Evolutionary conservation across 2,329 filamentous ascomycete genomes (phyloP).

Genomic region (Colletotrichum chrysophilum): DNA sequence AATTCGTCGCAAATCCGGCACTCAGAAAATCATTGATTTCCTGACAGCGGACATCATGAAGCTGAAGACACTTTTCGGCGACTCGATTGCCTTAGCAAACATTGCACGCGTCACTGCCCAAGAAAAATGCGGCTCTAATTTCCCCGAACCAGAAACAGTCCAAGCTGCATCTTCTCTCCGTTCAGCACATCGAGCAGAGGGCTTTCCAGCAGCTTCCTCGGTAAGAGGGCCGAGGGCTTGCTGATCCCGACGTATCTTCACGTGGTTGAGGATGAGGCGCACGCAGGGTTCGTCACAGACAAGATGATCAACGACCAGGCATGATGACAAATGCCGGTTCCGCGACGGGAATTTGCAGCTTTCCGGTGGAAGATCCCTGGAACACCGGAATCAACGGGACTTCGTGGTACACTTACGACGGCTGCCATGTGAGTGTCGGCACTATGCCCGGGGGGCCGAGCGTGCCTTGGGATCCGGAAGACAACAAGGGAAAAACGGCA

Average conservation of each 20-base stretch:
- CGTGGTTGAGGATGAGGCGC: constrained; percentile 3
- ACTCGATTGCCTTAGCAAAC: neutral
- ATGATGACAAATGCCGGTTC: constrained; percentile 13
- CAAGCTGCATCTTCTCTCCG: neutral
- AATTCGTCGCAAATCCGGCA: too few species aligned
- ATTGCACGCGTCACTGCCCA: neutral
- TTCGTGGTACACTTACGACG: constrained; percentile 16
- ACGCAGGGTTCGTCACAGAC: neutral
- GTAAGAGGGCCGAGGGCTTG: neutral
- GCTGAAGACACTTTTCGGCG: neutral
- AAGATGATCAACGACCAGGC: constrained; percentile 10
- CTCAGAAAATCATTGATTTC: too few species aligned
- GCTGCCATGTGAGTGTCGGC: constrained; percentile 21
- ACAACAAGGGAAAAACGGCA: constrained; percentile 27
- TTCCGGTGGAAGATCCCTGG: constrained; percentile 33
- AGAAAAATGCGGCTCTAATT: neutral
- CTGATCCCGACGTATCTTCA: constrained; percentile 13
- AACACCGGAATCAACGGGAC: constrained; percentile 13
- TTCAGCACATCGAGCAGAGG: neutral
- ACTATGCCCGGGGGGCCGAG: constrained; percentile 21
- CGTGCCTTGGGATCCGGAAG: constrained; percentile 18
- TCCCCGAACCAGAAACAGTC: neutral
- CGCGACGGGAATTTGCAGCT: constrained; percentile 45
- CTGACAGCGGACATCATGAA: neutral
- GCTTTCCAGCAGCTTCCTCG: neutral